These are phyloP conservation scores for Rubia tinctorum DNA, from an alignment of 305 asterid species.

Conservation along the genomic window DNA sequence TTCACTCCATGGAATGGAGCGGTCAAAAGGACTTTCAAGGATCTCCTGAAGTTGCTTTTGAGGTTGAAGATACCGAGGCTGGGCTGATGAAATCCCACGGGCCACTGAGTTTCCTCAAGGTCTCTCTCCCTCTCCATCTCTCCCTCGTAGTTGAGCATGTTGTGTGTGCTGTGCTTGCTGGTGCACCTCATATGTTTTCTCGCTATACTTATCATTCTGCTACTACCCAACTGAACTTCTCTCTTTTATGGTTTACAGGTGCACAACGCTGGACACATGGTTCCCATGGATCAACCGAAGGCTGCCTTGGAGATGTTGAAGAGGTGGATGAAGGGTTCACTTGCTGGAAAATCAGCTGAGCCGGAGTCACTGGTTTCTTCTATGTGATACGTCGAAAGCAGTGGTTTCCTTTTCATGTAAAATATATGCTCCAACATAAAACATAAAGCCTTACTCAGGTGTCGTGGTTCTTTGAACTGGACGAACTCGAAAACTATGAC, in stretches of 20 bases:
- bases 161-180: not conserved
- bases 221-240: too few relatives aligned
- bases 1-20: conserved; percentile 95
- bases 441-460: not conserved
- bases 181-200: not conserved
- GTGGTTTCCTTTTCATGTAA: conserved; percentile 14
- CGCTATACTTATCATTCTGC: not conserved
- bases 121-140: conserved; percentile 23
- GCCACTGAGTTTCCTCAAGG: conserved; percentile 93
- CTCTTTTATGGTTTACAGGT: conserved; percentile 41
- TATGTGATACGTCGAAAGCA: conserved; percentile 29
- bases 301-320: conserved; percentile 79
- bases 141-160: not conserved
- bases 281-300: conserved; percentile 95
- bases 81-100: conserved; percentile 74
- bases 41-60: conserved; percentile 63
- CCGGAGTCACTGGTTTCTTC: conserved; percentile 55
- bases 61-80: conserved; percentile 72
- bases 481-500: not conserved
- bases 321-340: conserved; percentile 78
- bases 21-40: conserved; percentile 66
- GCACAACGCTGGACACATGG: conserved; percentile 95
- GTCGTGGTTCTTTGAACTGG: not conserved
- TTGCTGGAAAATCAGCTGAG: conserved; percentile 27
- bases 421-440: conserved; percentile 1